Conservation (phyloP, 108 stramenopile genomes). For the Schizochytrium sp. region DNA sequence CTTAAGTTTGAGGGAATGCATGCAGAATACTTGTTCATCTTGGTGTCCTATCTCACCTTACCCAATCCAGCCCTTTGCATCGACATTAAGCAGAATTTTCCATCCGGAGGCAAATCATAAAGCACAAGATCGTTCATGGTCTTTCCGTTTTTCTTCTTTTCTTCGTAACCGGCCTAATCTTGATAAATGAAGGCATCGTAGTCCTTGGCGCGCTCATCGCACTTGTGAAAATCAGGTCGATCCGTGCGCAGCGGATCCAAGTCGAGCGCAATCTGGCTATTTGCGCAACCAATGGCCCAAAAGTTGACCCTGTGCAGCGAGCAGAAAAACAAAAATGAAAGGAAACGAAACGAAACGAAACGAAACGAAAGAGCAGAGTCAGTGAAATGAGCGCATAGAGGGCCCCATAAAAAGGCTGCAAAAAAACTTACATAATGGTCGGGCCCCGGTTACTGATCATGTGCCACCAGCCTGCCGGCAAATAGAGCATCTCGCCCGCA, state of each 20-base stretch:
- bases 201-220: background rate
- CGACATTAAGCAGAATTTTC: no score
- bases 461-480: slow-evolving; percentile 18
- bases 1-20: no score
- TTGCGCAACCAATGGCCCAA: background rate
- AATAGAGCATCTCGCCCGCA: slow-evolving; percentile 8
- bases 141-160: no score
- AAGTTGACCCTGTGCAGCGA: background rate
- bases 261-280: background rate
- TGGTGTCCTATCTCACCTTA: no score
- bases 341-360: background rate
- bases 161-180: no score
- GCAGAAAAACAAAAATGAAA: background rate
- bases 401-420: background rate
- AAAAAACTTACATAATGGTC: background rate
- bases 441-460: background rate
- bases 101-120: no score
- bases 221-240: background rate
- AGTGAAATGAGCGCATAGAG: background rate
- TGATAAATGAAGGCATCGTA: background rate
- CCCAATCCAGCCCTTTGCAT: no score
- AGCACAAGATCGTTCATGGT: no score
- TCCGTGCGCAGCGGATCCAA: background rate
- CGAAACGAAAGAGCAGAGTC: background rate
- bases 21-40: no score